Evolutionary conservation across 2,329 filamentous ascomycete genomes (phyloP).

Genomic region (Penicillium occitanis): DNA sequence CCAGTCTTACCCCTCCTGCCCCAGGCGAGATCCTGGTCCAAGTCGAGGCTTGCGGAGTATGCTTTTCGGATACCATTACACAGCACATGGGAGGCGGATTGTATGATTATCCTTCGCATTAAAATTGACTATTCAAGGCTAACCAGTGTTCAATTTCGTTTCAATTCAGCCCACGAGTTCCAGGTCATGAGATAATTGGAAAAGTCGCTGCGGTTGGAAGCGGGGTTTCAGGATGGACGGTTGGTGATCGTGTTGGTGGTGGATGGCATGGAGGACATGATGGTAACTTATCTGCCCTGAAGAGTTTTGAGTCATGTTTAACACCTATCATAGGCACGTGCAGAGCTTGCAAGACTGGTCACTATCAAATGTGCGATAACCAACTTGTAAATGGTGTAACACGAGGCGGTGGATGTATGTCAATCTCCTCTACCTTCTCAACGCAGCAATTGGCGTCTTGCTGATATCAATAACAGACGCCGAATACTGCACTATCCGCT

Average conservation of each 20-base stretch:
- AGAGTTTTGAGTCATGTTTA: neutral
- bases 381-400: constrained; percentile 64
- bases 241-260: constrained; percentile 67
- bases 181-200: constrained; percentile 72
- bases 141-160: neutral
- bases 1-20: constrained; percentile 58
- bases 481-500: constrained; percentile 40
- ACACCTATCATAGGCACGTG: constrained; percentile 53
- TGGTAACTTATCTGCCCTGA: constrained; percentile 22
- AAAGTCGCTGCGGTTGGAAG: constrained; percentile 62
- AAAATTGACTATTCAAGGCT: neutral
- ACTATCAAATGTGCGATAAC: constrained; percentile 69
- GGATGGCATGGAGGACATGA: constrained; percentile 64
- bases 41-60: constrained; percentile 70
- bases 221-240: constrained; percentile 54
- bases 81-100: constrained; percentile 55
- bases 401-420: constrained; percentile 63
- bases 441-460: neutral
- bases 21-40: constrained; percentile 66
- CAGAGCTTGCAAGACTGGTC: constrained; percentile 60
- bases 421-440: neutral
- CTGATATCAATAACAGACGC: constrained; percentile 29
- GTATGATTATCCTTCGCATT: constrained; percentile 27
- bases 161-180: constrained; percentile 53
- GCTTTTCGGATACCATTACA: constrained; percentile 60